Base-by-base conservation (phyloP, 2,329 filamentous ascomycete genomes). In the Fusarium multiceps region DNA sequence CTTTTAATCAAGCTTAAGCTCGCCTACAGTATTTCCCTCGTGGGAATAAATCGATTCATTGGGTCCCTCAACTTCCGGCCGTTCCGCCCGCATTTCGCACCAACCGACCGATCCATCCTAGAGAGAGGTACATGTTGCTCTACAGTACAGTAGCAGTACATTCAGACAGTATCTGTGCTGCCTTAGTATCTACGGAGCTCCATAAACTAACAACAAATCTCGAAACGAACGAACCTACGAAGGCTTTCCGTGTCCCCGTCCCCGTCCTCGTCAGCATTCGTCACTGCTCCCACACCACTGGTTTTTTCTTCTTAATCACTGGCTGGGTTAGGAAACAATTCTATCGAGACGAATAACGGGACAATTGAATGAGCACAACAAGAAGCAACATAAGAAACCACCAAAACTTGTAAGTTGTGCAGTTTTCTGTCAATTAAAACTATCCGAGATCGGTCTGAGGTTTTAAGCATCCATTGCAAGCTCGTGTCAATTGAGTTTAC, bases 231-330 rank as follows among this genome's bases (percentile, higher is more conserved):
- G 23, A 27, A 40, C 54, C 51, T 68, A 58, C 34, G 32, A 27
- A 40, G 58, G 42, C 21, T 32, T 47, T 51, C 43, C 40, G 55
- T 66, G 46, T 53, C 41, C 59, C 51, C 51, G 55, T 65, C 63
- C 56, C 69, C 23, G 23, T 25, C 63, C 56, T 71, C 56, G 57
- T 68, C 65, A 68, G 61, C 51, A 66, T 66, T 67, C 73, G 61
- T 74, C 71, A 74, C 72, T 68, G 61, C 42, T 55, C 54, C 47
- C 49, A 65, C 68, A 66, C 72, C 68, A 73, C 71, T 73, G 62
- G 66, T 43, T 55, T 55, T 40, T 69, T 10, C 28, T 30, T 30
- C 13, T 32, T 32, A 32, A 41, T 46, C 61, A 32, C 62, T 54
- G 60, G 50, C 62, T 54, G 60, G 50, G 51, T 58, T 67, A 41